Conservation (phyloP, 306 rosid species). For the Cicer bijugum region DNA sequence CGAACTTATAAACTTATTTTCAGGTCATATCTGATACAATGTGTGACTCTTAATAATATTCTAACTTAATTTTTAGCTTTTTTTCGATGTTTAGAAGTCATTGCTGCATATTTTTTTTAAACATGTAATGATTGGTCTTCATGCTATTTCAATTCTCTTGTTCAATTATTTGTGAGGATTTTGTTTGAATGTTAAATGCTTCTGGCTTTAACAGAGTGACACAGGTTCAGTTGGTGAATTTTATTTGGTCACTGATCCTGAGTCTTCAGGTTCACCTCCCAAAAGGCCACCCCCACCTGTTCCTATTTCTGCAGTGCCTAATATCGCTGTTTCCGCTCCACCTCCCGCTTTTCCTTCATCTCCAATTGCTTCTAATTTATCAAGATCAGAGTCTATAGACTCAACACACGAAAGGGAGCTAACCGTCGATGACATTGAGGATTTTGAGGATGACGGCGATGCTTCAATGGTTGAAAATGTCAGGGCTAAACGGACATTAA, state of each 20-base stretch:
- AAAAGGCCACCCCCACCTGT: conserved; percentile 84
- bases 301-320: conserved; percentile 57
- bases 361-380: conserved; percentile 58
- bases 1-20: too few relatives aligned
- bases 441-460: conserved; percentile 77
- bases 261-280: conserved; percentile 90
- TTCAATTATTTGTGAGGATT: conserved; percentile 42
- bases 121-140: conserved; percentile 11
- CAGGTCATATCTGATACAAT: too few relatives aligned
- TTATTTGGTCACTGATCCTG: conserved; percentile 81
- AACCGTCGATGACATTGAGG: conserved; percentile 93
- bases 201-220: conserved; percentile 68
- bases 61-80: background rate
- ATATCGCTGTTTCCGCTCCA: conserved; percentile 54
- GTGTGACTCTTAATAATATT: background rate
- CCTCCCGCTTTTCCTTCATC: conserved; percentile 57
- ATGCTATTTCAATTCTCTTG: conserved; percentile 18
- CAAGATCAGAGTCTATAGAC: conserved; percentile 83
- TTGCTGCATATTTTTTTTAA: conserved; percentile 13
- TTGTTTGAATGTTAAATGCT: conserved; percentile 46
- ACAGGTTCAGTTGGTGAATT: conserved; percentile 84
- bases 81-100: conserved; percentile 15
- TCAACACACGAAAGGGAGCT: conserved; percentile 76
- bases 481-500: conserved; percentile 74
- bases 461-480: conserved; percentile 53